These are phyloP conservation scores for Carex cristatella DNA, from an alignment of 176 grass and related monocot genomes.

Conservation along the genomic window DNA sequence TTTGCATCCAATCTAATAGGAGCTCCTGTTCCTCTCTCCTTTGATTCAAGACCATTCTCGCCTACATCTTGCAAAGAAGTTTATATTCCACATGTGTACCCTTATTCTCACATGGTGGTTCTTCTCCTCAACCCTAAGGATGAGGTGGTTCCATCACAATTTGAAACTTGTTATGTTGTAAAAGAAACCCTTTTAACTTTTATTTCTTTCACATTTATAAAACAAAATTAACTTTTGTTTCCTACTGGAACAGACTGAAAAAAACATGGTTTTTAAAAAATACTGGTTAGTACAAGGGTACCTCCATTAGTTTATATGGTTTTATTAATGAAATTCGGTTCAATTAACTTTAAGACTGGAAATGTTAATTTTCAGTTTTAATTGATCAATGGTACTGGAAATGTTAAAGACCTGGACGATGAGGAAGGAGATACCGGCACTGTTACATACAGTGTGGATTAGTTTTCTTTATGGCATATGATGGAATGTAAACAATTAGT, in stretches of 20 bases:
- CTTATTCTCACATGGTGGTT: conserved; percentile 37
- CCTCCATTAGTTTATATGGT: background rate
- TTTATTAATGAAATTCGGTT: background rate
- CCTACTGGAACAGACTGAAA: conserved; percentile 36
- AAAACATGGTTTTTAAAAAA: background rate
- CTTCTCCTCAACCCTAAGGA: conserved; percentile 62
- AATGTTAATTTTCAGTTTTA: too few species aligned
- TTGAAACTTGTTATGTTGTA: conserved; percentile 33
- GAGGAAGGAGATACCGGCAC: too few species aligned
- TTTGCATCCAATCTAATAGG: conserved; percentile 74
- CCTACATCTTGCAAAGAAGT: conserved; percentile 28
- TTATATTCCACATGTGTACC: background rate
- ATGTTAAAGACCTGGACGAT: too few species aligned
- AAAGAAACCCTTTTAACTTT: conserved; percentile 38
- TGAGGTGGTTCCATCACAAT: conserved; percentile 25
- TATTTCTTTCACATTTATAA: conserved; percentile 39
- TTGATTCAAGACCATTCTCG: conserved; percentile 34
- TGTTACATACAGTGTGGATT: too few species aligned
- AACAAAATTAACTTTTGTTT: conserved; percentile 37
- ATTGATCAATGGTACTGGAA: too few species aligned
- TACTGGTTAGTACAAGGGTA: background rate
- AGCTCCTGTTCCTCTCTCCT: conserved; percentile 40
- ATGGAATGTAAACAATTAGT: too few species aligned
- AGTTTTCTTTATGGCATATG: too few species aligned
- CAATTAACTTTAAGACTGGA: background rate